Percentiles rank a stretch among this genome's conserved stretches.
These are phyloP conservation scores for Pestalotiopsis sp. DNA, from an alignment of 2,329 filamentous ascomycete species.

Conservation along the genomic window DNA sequence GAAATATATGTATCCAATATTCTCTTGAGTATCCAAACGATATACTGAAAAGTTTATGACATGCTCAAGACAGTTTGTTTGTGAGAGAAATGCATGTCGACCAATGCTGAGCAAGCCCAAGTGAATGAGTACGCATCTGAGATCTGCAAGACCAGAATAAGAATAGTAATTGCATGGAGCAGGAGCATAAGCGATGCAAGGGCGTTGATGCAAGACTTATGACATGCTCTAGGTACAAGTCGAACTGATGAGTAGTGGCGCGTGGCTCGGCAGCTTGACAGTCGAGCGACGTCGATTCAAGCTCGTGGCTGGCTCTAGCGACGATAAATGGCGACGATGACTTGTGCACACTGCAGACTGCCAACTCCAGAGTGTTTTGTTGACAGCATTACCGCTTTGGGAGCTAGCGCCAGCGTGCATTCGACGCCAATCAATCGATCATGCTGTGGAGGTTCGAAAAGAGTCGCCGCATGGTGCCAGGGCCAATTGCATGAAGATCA, in stretches of 20 bases:
- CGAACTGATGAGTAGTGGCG: too few species aligned
- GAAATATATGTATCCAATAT: background rate
- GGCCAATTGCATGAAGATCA: conserved; percentile 7
- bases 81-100: background rate
- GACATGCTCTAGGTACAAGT: too few species aligned
- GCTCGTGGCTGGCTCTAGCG: background rate
- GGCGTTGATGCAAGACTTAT: too few species aligned
- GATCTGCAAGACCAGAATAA: too few species aligned
- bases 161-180: too few species aligned
- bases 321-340: background rate
- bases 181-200: too few species aligned
- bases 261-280: too few species aligned
- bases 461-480: background rate
- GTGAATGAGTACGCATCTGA: background rate
- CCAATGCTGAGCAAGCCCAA: background rate
- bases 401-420: background rate
- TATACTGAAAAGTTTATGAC: background rate
- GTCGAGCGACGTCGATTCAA: background rate
- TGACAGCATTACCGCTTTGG: conserved; percentile 5
- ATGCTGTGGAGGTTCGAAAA: background rate
- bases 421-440: background rate
- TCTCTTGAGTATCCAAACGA: background rate
- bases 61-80: background rate
- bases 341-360: background rate
- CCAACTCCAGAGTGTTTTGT: conserved; percentile 2